These are phyloP conservation scores for Debaryomycetaceae sp. DNA, from an alignment of 1,139 yeast species.

Conservation along the genomic window DNA sequence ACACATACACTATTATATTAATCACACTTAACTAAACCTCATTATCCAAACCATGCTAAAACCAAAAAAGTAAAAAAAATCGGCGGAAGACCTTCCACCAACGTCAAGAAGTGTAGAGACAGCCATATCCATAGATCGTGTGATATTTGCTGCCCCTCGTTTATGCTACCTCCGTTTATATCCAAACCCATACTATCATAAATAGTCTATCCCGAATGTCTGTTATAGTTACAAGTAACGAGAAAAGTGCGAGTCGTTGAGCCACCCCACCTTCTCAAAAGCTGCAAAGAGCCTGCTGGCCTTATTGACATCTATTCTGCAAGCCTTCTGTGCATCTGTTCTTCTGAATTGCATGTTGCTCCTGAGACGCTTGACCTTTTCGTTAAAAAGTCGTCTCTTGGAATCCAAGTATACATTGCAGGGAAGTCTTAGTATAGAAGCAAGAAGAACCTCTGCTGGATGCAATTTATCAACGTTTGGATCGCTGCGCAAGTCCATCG, in stretches of 20 bases:
- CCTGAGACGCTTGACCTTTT: slow-evolving; percentile 76
- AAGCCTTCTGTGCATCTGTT: slow-evolving; percentile 97
- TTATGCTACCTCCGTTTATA: not conserved
- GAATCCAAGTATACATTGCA: slow-evolving; percentile 87
- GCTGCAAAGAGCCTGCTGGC: slow-evolving; percentile 92
- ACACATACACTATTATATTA: not conserved
- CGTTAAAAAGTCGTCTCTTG: slow-evolving; percentile 83
- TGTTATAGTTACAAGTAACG: slow-evolving; percentile 31
- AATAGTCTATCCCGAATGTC: not conserved
- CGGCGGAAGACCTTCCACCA: no score
- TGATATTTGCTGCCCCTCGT: no score
- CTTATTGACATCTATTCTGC: slow-evolving; percentile 94
- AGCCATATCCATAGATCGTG: no score
- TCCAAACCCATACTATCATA: not conserved
- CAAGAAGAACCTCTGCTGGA: slow-evolving; percentile 88
- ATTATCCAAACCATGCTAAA: not conserved
- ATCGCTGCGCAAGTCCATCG: slow-evolving; percentile 83
- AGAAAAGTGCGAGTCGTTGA: slow-evolving; percentile 70
- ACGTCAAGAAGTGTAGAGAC: no score
- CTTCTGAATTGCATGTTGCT: slow-evolving; percentile 84
- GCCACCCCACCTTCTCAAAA: slow-evolving; percentile 94
- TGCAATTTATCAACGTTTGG: slow-evolving; percentile 71
- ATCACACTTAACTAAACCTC: not conserved
- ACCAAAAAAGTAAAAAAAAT: not conserved
- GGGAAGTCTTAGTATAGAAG: slow-evolving; percentile 85